phyloP scores from a whole-genome alignment of 129 eudicot species.

The Erigeron canadensis region DNA sequence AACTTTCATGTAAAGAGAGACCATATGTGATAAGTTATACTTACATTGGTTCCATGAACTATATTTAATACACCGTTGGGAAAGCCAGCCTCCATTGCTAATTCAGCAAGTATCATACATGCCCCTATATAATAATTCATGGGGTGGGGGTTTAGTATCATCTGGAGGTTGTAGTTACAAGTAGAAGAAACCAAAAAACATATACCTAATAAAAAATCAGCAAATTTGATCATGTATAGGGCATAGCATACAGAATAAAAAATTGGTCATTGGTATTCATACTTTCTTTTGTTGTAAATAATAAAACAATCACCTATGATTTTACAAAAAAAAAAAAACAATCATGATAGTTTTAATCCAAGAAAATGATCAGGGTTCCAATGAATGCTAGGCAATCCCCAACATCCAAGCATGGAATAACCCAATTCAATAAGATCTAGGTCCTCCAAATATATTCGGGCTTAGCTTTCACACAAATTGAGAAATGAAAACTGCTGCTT shows the following conservation, averaged over 20 bases:
- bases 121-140: constrained; percentile 51
- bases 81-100: constrained; percentile 98
- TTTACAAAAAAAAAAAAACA: not conserved
- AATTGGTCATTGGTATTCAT: too few relatives aligned
- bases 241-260: too few relatives aligned
- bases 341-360: not conserved
- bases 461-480: not conserved
- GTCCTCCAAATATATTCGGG: constrained; percentile 3
- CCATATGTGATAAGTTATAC: constrained; percentile 12
- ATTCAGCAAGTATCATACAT: constrained; percentile 86
- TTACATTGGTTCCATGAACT: constrained; percentile 92
- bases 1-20: not conserved
- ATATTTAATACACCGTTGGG: constrained; percentile 89
- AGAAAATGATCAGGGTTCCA: not conserved
- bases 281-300: too few relatives aligned
- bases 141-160: not conserved
- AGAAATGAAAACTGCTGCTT: constrained; percentile 1
- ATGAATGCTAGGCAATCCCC: not conserved
- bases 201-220: not conserved
- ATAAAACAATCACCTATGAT: too few relatives aligned
- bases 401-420: constrained; percentile 5
- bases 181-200: not conserved
- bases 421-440: constrained; percentile 5
- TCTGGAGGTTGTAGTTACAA: not conserved
- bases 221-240: not conserved